A percentile compares a stretch with the other conserved stretches of the same genome.
Evolutionary conservation across 2,329 filamentous ascomycete species (phyloP).

Genomic region (Juglanconis oblonga): DNA sequence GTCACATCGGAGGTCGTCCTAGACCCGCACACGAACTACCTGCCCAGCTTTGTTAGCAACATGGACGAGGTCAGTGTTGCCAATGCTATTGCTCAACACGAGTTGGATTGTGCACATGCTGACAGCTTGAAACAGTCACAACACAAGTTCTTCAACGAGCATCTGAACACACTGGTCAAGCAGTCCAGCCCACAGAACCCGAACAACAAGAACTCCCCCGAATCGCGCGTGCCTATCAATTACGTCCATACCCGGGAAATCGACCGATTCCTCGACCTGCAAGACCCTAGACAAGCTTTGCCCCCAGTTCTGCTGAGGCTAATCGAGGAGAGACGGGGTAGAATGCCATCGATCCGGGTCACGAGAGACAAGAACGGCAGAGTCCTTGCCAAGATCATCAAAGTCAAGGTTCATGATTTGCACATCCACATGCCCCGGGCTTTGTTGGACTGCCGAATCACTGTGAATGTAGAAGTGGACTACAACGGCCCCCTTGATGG

Average conservation of each 20-base stretch:
- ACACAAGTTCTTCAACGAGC: conserved; percentile 80
- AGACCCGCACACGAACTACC: conserved; percentile 40
- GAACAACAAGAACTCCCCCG: conserved; percentile 34
- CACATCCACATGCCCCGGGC: conserved; percentile 76
- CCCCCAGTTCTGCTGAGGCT: conserved; percentile 62
- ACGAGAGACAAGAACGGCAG: conserved; percentile 71
- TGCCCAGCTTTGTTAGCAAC: conserved; percentile 71
- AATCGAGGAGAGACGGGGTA: conserved; percentile 45
- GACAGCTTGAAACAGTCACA: conserved; percentile 56
- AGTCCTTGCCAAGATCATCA: conserved; percentile 81
- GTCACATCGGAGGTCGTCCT: conserved; percentile 59
- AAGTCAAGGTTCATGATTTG: conserved; percentile 83
- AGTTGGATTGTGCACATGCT: neutral
- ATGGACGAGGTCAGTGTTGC: conserved; percentile 74
- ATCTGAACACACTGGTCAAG: conserved; percentile 68
- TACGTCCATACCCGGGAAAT: conserved; percentile 82
- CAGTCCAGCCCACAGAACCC: conserved; percentile 56
- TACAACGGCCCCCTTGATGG: conserved; percentile 68
- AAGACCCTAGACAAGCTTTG: conserved; percentile 55
- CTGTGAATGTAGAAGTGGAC: conserved; percentile 90
- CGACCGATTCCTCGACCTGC: conserved; percentile 77
- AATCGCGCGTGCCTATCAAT: conserved; percentile 60
- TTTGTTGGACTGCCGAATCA: conserved; percentile 87
- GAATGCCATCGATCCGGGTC: conserved; percentile 62
- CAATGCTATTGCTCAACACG: neutral